phyloP scores from a whole-genome alignment of 257 asterid genomes.

The Solanum boliviense region DNA sequence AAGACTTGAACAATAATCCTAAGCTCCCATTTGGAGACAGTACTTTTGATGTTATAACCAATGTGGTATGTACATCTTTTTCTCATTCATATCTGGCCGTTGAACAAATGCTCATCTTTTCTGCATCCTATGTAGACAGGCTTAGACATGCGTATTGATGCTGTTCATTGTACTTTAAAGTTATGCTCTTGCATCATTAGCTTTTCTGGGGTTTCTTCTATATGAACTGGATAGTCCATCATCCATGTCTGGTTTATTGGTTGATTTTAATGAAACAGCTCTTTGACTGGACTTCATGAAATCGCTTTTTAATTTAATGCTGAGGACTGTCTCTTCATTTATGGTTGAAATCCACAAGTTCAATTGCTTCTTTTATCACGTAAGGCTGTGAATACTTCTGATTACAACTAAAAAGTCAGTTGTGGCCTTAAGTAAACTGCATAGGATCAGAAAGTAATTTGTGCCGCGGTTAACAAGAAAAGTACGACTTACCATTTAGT shows the following conservation, averaged over 20 bases:
- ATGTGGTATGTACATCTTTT: slow-evolving; percentile 46
- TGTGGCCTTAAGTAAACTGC: not conserved
- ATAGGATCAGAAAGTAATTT: not conserved
- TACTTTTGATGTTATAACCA: slow-evolving; percentile 75
- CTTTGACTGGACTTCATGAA: not conserved
- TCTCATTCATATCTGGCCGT: not conserved
- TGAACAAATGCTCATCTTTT: not conserved
- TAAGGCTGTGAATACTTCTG: not conserved
- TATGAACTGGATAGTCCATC: not conserved
- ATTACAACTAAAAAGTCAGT: not conserved
- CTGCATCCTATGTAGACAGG: not conserved
- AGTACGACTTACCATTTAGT: not conserved
- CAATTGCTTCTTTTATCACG: not conserved
- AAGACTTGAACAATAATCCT: slow-evolving; percentile 77
- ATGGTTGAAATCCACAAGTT: not conserved
- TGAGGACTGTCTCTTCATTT: not conserved
- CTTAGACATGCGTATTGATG: not conserved
- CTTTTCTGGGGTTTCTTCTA: not conserved
- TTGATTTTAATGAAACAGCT: not conserved
- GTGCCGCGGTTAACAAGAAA: not conserved
- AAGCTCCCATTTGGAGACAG: slow-evolving; percentile 77
- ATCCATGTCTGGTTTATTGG: not conserved
- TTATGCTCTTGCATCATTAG: not conserved
- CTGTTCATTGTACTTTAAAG: not conserved
- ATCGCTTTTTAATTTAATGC: not conserved